These are phyloP conservation scores for Trichomonascaceae sp. DNA, from an alignment of 1,139 yeast genomes.

Conservation along the genomic window DNA sequence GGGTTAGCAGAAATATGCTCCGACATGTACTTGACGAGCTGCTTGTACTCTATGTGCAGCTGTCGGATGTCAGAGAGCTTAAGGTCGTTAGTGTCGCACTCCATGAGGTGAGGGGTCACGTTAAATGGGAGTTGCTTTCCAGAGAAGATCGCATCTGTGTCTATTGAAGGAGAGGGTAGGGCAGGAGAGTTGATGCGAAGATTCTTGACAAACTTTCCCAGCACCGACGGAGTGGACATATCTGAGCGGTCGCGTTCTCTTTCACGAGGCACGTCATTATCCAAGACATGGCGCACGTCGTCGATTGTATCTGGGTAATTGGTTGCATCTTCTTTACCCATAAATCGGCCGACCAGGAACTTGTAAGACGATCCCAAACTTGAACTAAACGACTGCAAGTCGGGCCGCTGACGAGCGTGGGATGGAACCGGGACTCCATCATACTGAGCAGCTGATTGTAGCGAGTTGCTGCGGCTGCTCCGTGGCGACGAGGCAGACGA, in stretches of 20 bases:
- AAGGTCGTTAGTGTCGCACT: conserved; percentile 18
- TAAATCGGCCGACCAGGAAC: conserved; percentile 21
- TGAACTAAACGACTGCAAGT: conserved; percentile 18
- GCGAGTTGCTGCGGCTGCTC: not conserved
- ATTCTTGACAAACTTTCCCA: not conserved
- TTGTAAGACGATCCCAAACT: conserved; percentile 23
- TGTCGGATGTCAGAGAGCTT: conserved; percentile 23
- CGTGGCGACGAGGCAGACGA: not conserved
- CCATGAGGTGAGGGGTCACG: conserved; percentile 8
- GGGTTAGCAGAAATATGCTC: no score
- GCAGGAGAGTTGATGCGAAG: not conserved
- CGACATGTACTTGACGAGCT: no score
- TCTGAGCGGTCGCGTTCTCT: not conserved
- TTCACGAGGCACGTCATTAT: conserved; percentile 9
- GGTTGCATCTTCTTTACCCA: conserved; percentile 9
- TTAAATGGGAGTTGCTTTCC: no score
- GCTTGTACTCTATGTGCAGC: conserved; percentile 26
- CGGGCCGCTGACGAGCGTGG: not conserved
- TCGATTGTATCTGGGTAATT: conserved; percentile 17
- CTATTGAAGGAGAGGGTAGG: not conserved
- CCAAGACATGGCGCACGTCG: conserved; percentile 17
- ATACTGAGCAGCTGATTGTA: not conserved
- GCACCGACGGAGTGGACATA: not conserved
- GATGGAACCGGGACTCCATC: no score
- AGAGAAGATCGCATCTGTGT: no score